Base-by-base conservation (phyloP, 257 asterid species). In the Penstemon barbatus region DNA sequence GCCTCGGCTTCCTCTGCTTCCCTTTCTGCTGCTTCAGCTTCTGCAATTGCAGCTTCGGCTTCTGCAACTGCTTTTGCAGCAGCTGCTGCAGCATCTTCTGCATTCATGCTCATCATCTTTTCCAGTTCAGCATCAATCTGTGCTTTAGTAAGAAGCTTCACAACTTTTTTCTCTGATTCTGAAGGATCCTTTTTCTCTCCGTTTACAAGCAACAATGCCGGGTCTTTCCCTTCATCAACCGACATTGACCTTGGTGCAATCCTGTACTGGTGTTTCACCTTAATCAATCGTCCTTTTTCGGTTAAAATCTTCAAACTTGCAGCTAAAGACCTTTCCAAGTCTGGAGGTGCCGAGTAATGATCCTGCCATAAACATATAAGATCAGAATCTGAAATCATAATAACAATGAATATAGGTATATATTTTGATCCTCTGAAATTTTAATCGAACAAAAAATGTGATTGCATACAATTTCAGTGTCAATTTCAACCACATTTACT, bases 1-100 rank as follows among this genome's bases (percentile, higher is more conserved):
- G 92, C 97, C 73, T 92, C 98, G 0, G 97, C 97, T 72, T 82
- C 92, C 83, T 92, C 97, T 8, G 98, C 98, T 83, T 87, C 98
- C 79, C 78, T 83, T 50, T 89, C 95, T 6, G 97, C 98, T 8
- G 75, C 76, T 75, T 89, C 96, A 66, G 98, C 98, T 71, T 84
- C 97, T 4, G 90, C 95, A 71, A 86, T 78, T 8, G 95, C 96
- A 69, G 87, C 96, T 72, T 92, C 98, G 8, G 98, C 98, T 68
- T 92, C 96, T 11, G 91, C 97, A 65, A 87, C 90, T 48, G 97
- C 98, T 75, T 73, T 80, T 61, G 96, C 96, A 68, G 97, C 96
- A 61, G 85, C 96, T 38, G 80, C 83, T 62, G 97, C 92, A 39
- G 92, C 92, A 59, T 92, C 95, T 59, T 79, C 79, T 6, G 92